Base-by-base conservation (phyloP, 2,329 filamentous ascomycete genomes). In the Xylariaceae sp. region DNA sequence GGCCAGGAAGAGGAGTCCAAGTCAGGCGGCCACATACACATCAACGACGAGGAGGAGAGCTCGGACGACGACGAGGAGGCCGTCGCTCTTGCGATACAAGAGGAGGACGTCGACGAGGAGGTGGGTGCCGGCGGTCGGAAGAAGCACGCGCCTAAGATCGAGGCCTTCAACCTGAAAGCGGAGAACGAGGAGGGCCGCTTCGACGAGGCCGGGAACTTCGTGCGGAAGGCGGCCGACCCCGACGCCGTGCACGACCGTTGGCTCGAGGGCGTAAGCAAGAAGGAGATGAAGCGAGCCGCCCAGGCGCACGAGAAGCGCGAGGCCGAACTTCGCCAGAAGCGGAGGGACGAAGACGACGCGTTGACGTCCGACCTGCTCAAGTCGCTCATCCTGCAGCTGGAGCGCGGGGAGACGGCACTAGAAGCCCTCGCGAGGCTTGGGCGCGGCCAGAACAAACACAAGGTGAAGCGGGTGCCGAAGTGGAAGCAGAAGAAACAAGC, bases 181-280 rank as follows among this genome's bases (percentile, higher is more conserved):
- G 92, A 98, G 62, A 82, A 94, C 60, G 88, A 97, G 56, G 90
- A 97, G 52, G 92, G 92, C 1, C 76, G 81, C 9, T 98, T 96
- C 55, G 92, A 98, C 59, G 85, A 92, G 52, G 70, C 81, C 1
- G 90, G 90, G 8, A 98, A 97, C 61, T 98, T 81, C 59, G 79
- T 98, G 31, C 80, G 92, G 40, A 94, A 94, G 62, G 89, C 89
- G 0, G 76, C 68, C 7, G 92, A 98, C 54, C 87, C 88, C 1
- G 88, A 97, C 52, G 87, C 89, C 0, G 78, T 85, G 16, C 88
- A 98, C 61, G 92, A 98, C 65, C 76, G 76, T 21, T 98, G 92
- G 92, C 67, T 98, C 14, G 85, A 95, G 31, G 92, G 92, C 0
- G 69, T 96, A 14, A 92, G 84, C 50, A 96, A 94, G 61, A 94